These are phyloP conservation scores for Aegilops speltoides DNA, from an alignment of 176 grass and related monocot species.

Conservation along the genomic window DNA sequence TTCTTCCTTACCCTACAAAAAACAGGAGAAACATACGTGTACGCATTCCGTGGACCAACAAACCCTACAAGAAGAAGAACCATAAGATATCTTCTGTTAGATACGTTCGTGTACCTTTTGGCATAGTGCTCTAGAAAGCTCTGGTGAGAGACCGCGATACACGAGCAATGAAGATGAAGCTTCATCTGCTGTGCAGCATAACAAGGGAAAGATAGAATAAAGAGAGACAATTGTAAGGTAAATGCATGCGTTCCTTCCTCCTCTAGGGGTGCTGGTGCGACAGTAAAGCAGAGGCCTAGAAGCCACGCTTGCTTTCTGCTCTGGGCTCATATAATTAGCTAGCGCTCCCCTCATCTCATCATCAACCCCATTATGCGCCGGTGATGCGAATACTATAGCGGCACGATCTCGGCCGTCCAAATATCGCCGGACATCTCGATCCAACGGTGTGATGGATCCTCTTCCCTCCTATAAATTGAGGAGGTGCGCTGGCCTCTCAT, in stretches of 20 bases:
- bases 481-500: neutral
- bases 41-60: neutral
- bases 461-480: slow-evolving; percentile 43
- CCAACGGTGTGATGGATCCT: neutral
- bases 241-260: neutral
- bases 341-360: neutral
- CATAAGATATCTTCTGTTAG: slow-evolving; percentile 10
- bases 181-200: neutral
- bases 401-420: slow-evolving; percentile 37
- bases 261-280: neutral
- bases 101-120: slow-evolving; percentile 10
- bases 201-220: neutral
- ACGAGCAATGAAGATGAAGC: slow-evolving; percentile 4
- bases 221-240: neutral
- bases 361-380: neutral
- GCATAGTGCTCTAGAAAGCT: slow-evolving; percentile 35
- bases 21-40: neutral
- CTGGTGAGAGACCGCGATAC: neutral
- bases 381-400: neutral
- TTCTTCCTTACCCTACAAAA: neutral
- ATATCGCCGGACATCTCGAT: neutral
- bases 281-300: slow-evolving; percentile 47
- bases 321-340: neutral
- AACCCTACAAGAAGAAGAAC: neutral
- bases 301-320: slow-evolving; percentile 26